Base-by-base conservation (phyloP, 768 basidiomycete genomes). In the Mrakia frigida region DNA sequence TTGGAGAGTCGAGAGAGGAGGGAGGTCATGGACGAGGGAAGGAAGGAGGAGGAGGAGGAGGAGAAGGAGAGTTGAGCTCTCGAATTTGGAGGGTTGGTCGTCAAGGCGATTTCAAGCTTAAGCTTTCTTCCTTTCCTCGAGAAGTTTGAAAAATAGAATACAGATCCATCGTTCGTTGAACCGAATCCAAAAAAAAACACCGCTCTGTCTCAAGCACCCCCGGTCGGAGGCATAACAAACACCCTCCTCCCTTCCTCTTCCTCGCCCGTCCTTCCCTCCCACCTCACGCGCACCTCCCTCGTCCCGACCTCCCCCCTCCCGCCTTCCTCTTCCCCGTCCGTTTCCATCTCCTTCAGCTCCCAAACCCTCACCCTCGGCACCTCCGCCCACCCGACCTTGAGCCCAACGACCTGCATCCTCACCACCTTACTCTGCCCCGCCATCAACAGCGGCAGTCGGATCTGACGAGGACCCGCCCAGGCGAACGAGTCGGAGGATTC, bases 401-500 rank as follows among this genome's bases (percentile, higher is more conserved):
- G 53, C 16, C 70, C 63, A 2, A 61, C 70, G 2, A 37, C 71
- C 6, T 39, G 61, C 50, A 73, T 50, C 46, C 31, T 56, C 7
- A 77, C 70, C 1, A 68, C 52, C 37, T 28, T 73, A 39, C 71
- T 77, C 52, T 37, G 86, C 7, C 90, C 90, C 0, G 93, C 90
- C 60, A 92, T 84, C n/a, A 98, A 84, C 63, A 90, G 83, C 3
- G 92, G 89, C 13, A 93, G 79, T 14, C 89, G 87, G 4, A 89
- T 88, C 69, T 85, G 87, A 67, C 92, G 86, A 50, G 91, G 81
- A 0, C 95, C 94, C 3, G 92, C 88, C 60, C 94, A 88, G 23
- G 94, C 88, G 82, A 97, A 96, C n/a, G 87, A 86, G 59, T 92
- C 92, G 18, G 87, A 83, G 0, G 89, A 86, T 73, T 96, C 93